Base-by-base conservation (phyloP, 2,329 filamentous ascomycete species). In the Aspergillus sojae region DNA sequence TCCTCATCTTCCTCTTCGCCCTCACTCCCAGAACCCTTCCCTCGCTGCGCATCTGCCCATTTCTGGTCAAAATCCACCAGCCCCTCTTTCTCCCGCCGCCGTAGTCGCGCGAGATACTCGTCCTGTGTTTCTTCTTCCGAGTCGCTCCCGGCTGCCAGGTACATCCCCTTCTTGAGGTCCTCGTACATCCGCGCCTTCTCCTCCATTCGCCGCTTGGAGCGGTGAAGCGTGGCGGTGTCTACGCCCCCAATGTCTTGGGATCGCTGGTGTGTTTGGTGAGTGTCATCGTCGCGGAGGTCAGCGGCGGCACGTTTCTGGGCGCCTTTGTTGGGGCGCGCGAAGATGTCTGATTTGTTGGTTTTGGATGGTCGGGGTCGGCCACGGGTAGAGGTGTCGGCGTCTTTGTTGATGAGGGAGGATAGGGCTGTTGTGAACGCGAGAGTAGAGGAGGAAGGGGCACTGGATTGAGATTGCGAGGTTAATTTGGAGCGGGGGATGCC, bases 1-100 rank as follows among this genome's bases (percentile, higher is more conserved):
- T 80, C 79, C 1, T 78, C 78, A 1, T 78, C 76, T 1, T 75
- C 75, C 0, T 63, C 62, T 9, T 58, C 82, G 4, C 54, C 80
- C 64, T 62, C 82, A 6, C 50, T n/a, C 1, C 73, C 76, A 16
- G 70, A 71, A 5, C 78, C 77, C 26, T 78, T 78, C 1, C 73
- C 72, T 4, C 76, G 78, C 60, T 88, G 82, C 28, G 82, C 81
- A 74, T 96, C 92, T 0, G 91, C 93, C 94, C 95, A 98, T 80
- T 98, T 99, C 65, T 90, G 85, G 78, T 98, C 95, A 77, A 99
- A 99, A 80, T 99, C 94, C 3, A 99, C 90, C 30, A 96, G 85
- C 28, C 86, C 78, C 60, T 79, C 76, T 41, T 69, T 74, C 62
- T 79, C 77, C 85, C 69, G 89, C 87, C 48, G 86, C 81, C 70